Evolutionary conservation across 2,329 filamentous ascomycete genomes (phyloP).

Genomic region (Alternaria tenuissima): DNA sequence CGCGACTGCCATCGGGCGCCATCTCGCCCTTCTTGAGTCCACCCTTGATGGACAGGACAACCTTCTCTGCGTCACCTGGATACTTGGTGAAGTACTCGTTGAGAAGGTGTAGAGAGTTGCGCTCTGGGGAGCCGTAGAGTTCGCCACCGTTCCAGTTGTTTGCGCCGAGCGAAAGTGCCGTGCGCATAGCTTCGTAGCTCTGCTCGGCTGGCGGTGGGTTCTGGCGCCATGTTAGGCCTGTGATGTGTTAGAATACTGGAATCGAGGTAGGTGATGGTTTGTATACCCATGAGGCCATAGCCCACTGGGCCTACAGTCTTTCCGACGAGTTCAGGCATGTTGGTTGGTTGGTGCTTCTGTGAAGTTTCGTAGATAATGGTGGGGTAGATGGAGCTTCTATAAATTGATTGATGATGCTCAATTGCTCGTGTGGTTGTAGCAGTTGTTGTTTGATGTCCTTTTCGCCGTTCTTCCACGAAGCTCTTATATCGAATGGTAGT

Average conservation of each 20-base stretch:
- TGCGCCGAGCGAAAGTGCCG: slow-evolving; percentile 53
- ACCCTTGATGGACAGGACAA: slow-evolving; percentile 63
- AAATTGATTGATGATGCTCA: slow-evolving; percentile 1
- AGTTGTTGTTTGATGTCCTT: background rate
- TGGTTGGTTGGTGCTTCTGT: slow-evolving; percentile 13
- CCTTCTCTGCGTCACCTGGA: slow-evolving; percentile 59
- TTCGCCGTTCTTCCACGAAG: background rate
- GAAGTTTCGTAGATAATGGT: slow-evolving; percentile 2
- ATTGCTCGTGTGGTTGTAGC: background rate
- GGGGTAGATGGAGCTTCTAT: slow-evolving; percentile 8
- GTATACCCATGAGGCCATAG: slow-evolving; percentile 58
- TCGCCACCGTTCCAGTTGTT: slow-evolving; percentile 62
- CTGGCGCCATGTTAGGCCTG: slow-evolving; percentile 57
- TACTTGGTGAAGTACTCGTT: slow-evolving; percentile 62
- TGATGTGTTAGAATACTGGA: slow-evolving; percentile 15
- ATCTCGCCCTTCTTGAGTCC: slow-evolving; percentile 48
- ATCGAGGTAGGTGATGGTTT: background rate
- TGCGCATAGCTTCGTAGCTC: slow-evolving; percentile 56
- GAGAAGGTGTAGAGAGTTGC: slow-evolving; percentile 59
- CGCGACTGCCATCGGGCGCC: slow-evolving; percentile 51
- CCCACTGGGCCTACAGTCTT: slow-evolving; percentile 54
- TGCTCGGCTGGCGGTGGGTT: slow-evolving; percentile 49
- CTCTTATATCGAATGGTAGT: background rate
- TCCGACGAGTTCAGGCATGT: slow-evolving; percentile 47
- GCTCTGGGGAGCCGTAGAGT: slow-evolving; percentile 57